Base-by-base conservation (phyloP, 2,329 filamentous ascomycete species). In the Whalleya microplaca region DNA sequence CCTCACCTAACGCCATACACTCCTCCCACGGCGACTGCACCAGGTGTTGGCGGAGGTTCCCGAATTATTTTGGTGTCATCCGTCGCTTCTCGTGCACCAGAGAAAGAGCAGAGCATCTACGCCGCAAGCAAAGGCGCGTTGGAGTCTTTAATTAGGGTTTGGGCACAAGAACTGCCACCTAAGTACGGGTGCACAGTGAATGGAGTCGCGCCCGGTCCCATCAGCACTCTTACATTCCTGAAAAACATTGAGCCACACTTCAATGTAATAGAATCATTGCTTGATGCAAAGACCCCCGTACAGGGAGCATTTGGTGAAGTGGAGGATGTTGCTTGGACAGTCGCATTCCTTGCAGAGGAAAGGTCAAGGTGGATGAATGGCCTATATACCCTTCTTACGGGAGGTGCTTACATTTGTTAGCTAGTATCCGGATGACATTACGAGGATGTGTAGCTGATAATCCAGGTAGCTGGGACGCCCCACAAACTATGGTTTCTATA, bases 111-210 rank as follows among this genome's bases (percentile, higher is more conserved):
- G 60, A 79, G 76, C n/a, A 76, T 81, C 55, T 81, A 81, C 62
- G 76, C 77, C 2, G 78, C 77, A 0, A 79, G 75, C 8, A 81
- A 81, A 63, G 76, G 75, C n/a, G 79, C 80, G 75, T 71, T 79
- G 1, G 78, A 80, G 58, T 72, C 71, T 2, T 78, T 80, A 52
- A 81, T 78, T 1, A 67, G 71, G 21, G 72, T 71, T 41, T 80
- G 78, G 64, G 71, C 71, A 8, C 77, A 75, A 64, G 78, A 80
- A 58, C 65, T 80, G 37, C 75, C 76, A 16, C 74, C 70, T 1
- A 74, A 75, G 53, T 79, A 79, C 59, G 73, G 73, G 3, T 76
- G 75, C 60, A 80, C 78, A 1, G 77, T 80, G 21, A 80, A 80
- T 52, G 65, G 73, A 2, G 76, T 80, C 9, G 72, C 68, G 21